Base-by-base conservation (phyloP, 2,329 filamentous ascomycete species). In the Trichoderma koningii region DNA sequence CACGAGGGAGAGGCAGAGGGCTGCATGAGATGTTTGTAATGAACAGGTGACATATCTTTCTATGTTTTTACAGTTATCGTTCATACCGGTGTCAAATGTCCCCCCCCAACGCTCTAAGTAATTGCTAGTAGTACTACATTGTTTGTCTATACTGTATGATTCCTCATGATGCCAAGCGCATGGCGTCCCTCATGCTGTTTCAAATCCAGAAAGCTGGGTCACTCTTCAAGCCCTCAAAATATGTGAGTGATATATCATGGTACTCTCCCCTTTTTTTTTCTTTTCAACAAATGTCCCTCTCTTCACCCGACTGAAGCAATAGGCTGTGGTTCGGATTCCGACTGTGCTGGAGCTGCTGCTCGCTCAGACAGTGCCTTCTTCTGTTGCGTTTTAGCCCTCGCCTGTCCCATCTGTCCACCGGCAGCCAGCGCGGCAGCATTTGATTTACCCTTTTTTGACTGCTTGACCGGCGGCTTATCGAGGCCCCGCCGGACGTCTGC, bases 401-500 rank as follows among this genome's bases (percentile, higher is more conserved):
- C 75, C 60, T 78, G 75, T n/a, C 73, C 76, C 72, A 78, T 79
- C 57, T 81, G 77, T 1, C 81, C 81, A 10, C 80, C 80, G 0
- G 82, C 82, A n/a, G 78, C 82, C 55, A 82, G 69, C 1, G 82
- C 82, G 42, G 76, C 79, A 23, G 75, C 70, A 53, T 77, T 78
- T 30, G 70, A 67, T 64, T 70, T 72, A 21, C 71, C 72, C 69
- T 72, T 73, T 55, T 72, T 76, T 4, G 71, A 69, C 19, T 64
- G 15, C 48, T 73, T 74, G 17, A 76, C 68, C 21, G 52, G 77
- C 55, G 85, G 82, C 9, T 82, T 79, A 64, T 85, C 82, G 63
- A 92, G 80, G 17, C 84, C 86, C 15, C 92, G 77, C 38, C 82
- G 80, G 62, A 81, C 75, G 72, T 97, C 93, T 4, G 89, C 81